These are phyloP conservation scores for Eustoma russellianum DNA, from an alignment of 257 asterid genomes.

Conservation along the genomic window DNA sequence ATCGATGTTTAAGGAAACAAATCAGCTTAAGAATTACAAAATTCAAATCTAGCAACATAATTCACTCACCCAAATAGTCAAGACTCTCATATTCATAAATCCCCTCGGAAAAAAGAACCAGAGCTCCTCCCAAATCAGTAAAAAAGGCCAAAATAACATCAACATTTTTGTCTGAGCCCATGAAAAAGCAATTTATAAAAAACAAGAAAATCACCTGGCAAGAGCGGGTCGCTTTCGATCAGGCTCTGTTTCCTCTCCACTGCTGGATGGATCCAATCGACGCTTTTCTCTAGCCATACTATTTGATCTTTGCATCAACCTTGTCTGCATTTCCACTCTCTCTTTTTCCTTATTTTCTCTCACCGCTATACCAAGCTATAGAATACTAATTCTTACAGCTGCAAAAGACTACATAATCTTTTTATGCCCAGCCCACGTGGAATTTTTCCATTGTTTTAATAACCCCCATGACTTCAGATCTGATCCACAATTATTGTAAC, in stretches of 20 bases:
- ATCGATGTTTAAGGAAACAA: no score
- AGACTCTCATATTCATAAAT: no score
- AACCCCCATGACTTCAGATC: constrained; percentile 25
- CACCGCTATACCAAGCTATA: background rate
- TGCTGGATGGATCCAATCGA: constrained; percentile 43
- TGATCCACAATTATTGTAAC: constrained; percentile 23
- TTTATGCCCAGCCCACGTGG: no score
- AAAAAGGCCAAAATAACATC: no score
- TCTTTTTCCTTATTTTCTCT: no score
- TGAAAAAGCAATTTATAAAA: background rate
- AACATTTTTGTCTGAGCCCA: no score
- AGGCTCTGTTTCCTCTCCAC: constrained; percentile 66
- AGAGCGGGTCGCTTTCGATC: constrained; percentile 96
- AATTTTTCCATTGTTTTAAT: background rate
- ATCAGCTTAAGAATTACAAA: no score
- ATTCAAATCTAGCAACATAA: no score
- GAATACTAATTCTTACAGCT: background rate
- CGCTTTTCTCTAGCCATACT: constrained; percentile 78
- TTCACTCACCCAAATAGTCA: no score
- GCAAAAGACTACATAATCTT: constrained; percentile 1
- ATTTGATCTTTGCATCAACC: constrained; percentile 45
- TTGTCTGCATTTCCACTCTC: constrained; percentile 38
- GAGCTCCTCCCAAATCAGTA: background rate
- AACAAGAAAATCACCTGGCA: constrained; percentile 48
- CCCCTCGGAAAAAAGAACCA: background rate